Conservation (phyloP, 208 protist species). For the Acanthamoeba comandoni region DNA sequence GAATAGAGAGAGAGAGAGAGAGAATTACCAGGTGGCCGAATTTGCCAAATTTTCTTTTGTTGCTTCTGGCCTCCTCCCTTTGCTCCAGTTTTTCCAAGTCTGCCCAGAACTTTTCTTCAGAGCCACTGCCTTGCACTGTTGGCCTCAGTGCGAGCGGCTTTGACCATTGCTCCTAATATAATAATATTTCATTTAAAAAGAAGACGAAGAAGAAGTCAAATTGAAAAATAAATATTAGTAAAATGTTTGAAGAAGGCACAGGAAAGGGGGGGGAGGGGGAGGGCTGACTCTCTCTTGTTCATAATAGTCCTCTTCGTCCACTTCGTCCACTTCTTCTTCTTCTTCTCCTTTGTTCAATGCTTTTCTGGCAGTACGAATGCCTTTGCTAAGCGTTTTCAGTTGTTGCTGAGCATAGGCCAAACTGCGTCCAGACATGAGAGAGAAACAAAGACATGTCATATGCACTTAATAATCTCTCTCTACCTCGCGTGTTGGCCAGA, state of each 20-base stretch:
- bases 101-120: conserved; percentile 45
- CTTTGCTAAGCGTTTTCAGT: too few species aligned
- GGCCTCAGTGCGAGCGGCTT: not conserved
- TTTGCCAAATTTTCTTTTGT: conserved; percentile 39
- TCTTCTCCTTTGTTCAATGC: too few species aligned
- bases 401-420: too few species aligned
- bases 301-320: too few species aligned
- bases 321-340: too few species aligned
- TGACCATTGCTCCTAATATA: too few species aligned
- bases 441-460: too few species aligned
- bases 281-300: too few species aligned
- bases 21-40: conserved; percentile 8
- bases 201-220: conserved; percentile 22
- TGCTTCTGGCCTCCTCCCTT: conserved; percentile 4
- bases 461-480: not conserved
- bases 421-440: too few species aligned
- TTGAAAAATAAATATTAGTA: not conserved
- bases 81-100: conserved; percentile 4
- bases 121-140: conserved; percentile 3
- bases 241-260: not conserved
- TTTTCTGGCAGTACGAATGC: too few species aligned
- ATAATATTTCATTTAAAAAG: not conserved
- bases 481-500: not conserved
- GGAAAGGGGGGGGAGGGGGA: not conserved
- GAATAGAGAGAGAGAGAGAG: too few species aligned